These are phyloP conservation scores for Poa annua DNA, from an alignment of 176 grass and related monocot genomes.

Conservation along the genomic window DNA sequence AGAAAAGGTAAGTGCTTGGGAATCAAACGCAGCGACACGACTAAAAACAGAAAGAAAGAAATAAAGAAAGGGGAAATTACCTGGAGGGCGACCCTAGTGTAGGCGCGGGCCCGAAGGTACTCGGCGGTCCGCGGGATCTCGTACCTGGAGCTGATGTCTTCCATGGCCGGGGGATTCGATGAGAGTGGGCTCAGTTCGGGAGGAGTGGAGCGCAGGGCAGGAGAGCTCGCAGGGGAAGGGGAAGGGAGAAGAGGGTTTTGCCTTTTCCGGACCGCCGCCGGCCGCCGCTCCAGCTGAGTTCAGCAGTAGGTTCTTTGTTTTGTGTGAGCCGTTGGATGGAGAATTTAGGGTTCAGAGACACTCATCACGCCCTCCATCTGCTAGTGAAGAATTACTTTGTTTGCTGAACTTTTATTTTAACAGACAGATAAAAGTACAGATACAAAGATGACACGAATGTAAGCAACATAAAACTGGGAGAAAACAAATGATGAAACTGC, in stretches of 20 bases:
- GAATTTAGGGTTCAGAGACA: neutral
- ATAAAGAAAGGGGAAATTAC: constrained; percentile 23
- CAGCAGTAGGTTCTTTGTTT: neutral
- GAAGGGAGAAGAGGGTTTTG: neutral
- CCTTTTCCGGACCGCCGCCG: neutral
- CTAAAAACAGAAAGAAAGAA: neutral
- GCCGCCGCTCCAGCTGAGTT: neutral
- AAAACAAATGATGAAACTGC: no score
- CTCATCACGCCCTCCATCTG: neutral
- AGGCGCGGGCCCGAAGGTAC: constrained; percentile 57
- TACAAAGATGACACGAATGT: no score
- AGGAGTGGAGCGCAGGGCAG: neutral
- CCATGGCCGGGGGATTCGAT: constrained; percentile 47
- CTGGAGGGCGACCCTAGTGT: constrained; percentile 83
- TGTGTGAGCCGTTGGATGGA: constrained; percentile 2
- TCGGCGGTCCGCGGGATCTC: constrained; percentile 64
- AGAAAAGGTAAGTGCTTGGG: neutral
- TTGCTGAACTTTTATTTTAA: no score
- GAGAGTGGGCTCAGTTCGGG: neutral
- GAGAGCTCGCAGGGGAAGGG: neutral
- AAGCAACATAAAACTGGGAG: no score
- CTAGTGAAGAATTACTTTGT: neutral
- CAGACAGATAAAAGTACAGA: no score
- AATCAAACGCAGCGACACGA: neutral
- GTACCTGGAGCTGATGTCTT: constrained; percentile 59